Percentiles rank a stretch among this genome's conserved stretches.
Evolutionary conservation across 176 grass and related monocot genomes (phyloP).

Genomic region (Hordeum marinum): DNA sequence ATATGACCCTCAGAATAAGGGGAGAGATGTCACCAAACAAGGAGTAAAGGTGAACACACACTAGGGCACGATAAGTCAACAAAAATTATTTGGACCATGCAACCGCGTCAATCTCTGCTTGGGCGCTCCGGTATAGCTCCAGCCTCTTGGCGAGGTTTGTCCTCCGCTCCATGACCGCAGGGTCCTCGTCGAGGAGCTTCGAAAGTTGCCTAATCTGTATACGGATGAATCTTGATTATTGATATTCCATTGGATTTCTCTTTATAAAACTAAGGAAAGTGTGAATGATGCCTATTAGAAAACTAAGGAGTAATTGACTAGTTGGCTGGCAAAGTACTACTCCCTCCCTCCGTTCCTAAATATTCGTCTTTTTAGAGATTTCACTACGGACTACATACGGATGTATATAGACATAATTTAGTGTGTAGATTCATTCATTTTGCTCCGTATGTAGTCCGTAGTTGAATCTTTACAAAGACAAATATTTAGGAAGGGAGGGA

Average conservation of each 20-base stretch:
- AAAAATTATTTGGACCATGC: slow-evolving; percentile 77
- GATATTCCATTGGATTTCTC: not conserved
- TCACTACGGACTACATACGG: too few species aligned
- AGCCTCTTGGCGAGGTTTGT: slow-evolving; percentile 73
- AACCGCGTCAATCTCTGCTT: slow-evolving; percentile 75
- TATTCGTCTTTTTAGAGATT: too few species aligned
- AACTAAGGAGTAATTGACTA: not conserved
- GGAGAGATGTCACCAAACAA: slow-evolving; percentile 31
- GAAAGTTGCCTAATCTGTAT: slow-evolving; percentile 79
- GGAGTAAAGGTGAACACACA: slow-evolving; percentile 15
- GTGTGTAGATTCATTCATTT: too few species aligned
- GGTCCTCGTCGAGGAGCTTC: slow-evolving; percentile 81
- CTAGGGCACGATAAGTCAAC: slow-evolving; percentile 1
- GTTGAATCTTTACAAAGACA: too few species aligned
- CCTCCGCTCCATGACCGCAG: slow-evolving; percentile 79
- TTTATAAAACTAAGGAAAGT: not conserved
- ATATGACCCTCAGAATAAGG: slow-evolving; percentile 33
- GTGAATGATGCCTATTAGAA: not conserved
- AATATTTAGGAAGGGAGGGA: too few species aligned
- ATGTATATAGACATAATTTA: too few species aligned
- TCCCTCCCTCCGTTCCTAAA: too few species aligned
- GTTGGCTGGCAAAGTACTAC: not conserved
- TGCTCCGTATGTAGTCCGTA: too few species aligned
- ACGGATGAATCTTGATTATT: not conserved
- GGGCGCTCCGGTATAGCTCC: slow-evolving; percentile 78